Conservation (phyloP, 106 monocot species). For the Acorus calamus region DNA sequence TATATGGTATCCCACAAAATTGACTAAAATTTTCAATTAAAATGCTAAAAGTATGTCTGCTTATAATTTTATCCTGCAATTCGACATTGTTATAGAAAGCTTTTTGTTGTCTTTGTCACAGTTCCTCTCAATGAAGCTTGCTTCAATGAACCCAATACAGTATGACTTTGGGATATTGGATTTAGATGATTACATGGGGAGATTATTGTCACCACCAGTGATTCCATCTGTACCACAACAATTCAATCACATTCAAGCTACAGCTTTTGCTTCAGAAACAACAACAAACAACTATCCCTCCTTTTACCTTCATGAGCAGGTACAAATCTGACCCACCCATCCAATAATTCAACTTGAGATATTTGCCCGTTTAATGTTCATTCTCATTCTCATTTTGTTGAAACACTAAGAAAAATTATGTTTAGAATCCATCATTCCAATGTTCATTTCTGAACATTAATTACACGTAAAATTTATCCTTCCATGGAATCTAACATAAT, state of each 20-base stretch:
- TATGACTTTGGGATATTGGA: conserved; percentile 33
- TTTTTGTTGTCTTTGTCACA: conserved; percentile 8
- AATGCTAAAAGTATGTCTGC: too few relatives aligned
- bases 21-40: too few relatives aligned
- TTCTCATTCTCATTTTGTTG: too few relatives aligned
- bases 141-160: conserved; percentile 33
- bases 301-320: conserved; percentile 21
- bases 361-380: too few relatives aligned
- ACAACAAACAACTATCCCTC: conserved; percentile 16
- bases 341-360: too few relatives aligned
- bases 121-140: conserved; percentile 85
- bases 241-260: conserved; percentile 15
- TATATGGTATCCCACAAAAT: too few relatives aligned
- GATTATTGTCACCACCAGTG: conserved; percentile 8
- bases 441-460: too few relatives aligned
- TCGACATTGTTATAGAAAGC: not conserved
- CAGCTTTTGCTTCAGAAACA: conserved; percentile 14
- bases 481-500: too few relatives aligned
- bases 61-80: too few relatives aligned
- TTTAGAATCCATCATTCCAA: too few relatives aligned
- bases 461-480: too few relatives aligned
- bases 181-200: conserved; percentile 20
- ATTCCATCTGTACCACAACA: conserved; percentile 9
- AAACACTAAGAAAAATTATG: too few relatives aligned
- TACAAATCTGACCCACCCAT: not conserved